Evolutionary conservation across 805 yeast species (phyloP).

Genomic region (Maudiozyma saulgeensis): DNA sequence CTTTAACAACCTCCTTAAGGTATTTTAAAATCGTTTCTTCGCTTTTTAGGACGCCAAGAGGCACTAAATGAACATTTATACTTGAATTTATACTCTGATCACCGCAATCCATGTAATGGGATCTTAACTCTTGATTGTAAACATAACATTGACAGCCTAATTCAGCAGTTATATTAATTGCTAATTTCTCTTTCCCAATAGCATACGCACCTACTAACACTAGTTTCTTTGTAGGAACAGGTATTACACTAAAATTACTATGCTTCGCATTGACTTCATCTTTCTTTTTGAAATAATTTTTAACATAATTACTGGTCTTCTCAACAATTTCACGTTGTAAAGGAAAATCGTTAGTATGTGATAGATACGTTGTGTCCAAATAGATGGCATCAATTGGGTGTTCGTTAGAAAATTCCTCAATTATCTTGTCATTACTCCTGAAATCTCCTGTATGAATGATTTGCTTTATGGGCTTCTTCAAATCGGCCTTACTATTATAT

Average conservation of each 20-base stretch:
- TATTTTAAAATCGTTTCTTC: conserved; percentile 24
- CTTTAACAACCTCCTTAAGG: conserved; percentile 7
- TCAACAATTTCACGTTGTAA: conserved; percentile 60
- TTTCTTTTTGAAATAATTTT: conserved; percentile 2
- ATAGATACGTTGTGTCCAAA: conserved; percentile 86
- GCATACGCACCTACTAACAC: conserved; percentile 74
- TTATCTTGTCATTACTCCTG: conserved; percentile 51
- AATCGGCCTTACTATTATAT: conserved; percentile 6
- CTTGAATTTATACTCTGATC: neutral
- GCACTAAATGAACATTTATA: conserved; percentile 53
- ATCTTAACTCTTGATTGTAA: conserved; percentile 6
- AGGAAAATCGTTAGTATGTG: conserved; percentile 65
- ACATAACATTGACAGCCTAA: conserved; percentile 45
- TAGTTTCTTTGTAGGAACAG: conserved; percentile 6
- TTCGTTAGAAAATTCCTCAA: conserved; percentile 21
- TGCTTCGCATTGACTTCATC: neutral
- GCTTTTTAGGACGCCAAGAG: conserved; percentile 48
- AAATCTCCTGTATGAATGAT: conserved; percentile 89
- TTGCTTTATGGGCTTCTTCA: conserved; percentile 7
- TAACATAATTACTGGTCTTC: conserved; percentile 46
- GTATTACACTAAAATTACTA: neutral
- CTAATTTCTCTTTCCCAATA: conserved; percentile 86
- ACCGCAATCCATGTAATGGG: conserved; percentile 2
- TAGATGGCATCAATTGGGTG: conserved; percentile 50
- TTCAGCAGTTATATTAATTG: conserved; percentile 49